phyloP scores from a whole-genome alignment of 805 yeast genomes.

The Wickerhamomyces rabaulensis region DNA sequence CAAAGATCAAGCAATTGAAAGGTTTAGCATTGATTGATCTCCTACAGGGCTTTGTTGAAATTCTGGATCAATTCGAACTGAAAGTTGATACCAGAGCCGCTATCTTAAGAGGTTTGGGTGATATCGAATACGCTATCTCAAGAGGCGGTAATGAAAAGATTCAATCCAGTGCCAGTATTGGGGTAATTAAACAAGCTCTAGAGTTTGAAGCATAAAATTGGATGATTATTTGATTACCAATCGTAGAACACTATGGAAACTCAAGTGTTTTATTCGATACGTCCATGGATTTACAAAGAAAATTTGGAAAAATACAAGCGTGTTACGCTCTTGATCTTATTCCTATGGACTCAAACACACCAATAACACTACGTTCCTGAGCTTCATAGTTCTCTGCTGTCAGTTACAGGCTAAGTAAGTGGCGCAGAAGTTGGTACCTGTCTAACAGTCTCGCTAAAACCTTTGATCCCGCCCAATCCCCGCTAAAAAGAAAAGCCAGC shows the following conservation, averaged over 20 bases:
- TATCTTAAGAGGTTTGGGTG: constrained; percentile 69
- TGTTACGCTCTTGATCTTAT: no score
- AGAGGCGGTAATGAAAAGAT: constrained; percentile 90
- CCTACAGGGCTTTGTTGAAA: constrained; percentile 67
- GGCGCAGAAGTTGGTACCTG: no score
- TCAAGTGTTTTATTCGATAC: no score
- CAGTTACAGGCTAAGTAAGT: no score
- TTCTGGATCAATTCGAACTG: constrained; percentile 65
- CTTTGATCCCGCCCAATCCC: no score
- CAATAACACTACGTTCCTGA: no score
- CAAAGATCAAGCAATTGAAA: constrained; percentile 57
- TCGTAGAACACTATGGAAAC: not conserved
- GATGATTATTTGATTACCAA: not conserved
- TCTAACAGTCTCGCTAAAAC: no score
- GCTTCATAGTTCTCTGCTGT: no score
- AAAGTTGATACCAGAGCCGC: constrained; percentile 54
- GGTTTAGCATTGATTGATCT: constrained; percentile 91
- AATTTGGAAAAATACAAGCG: no score
- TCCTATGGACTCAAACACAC: no score
- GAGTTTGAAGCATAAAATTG: constrained; percentile 25
- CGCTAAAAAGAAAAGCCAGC: no score
- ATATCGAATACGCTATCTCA: constrained; percentile 85
- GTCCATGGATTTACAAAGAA: no score
- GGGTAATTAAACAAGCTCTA: constrained; percentile 59
- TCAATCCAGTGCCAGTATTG: constrained; percentile 86